A percentile compares a stretch with the other conserved stretches of the same genome.
Evolutionary conservation across 805 yeast genomes (phyloP).

Genomic region (Tetrapisispora nanseiensis): DNA sequence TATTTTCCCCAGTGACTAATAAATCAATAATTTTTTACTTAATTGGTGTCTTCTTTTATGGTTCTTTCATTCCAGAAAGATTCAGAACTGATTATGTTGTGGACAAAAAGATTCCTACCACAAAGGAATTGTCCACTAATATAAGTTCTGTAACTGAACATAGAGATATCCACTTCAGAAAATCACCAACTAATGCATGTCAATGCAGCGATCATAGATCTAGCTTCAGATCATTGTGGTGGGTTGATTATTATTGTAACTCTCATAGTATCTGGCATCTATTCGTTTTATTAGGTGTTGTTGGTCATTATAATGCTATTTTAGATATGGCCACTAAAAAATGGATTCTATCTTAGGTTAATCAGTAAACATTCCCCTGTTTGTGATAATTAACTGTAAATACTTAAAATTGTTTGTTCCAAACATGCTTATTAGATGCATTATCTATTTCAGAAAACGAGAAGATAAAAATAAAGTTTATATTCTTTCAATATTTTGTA

Average conservation of each 20-base stretch:
- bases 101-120: slow-evolving; percentile 36
- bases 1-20: slow-evolving; percentile 54
- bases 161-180: slow-evolving; percentile 33
- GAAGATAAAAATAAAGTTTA: no score
- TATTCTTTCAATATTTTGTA: not conserved
- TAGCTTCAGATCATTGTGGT: slow-evolving; percentile 54
- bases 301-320: slow-evolving; percentile 78
- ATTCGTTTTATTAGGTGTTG: slow-evolving; percentile 79
- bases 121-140: slow-evolving; percentile 22
- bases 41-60: slow-evolving; percentile 79
- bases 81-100: slow-evolving; percentile 63
- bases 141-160: slow-evolving; percentile 26
- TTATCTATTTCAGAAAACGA: no score
- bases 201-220: slow-evolving; percentile 23
- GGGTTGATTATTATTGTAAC: slow-evolving; percentile 66
- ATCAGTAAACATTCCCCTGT: no score
- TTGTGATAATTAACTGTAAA: no score
- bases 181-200: slow-evolving; percentile 28
- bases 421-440: not conserved
- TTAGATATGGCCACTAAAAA: slow-evolving; percentile 53
- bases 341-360: slow-evolving; percentile 12
- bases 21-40: slow-evolving; percentile 68
- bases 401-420: not conserved
- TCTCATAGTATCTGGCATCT: slow-evolving; percentile 94
- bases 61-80: slow-evolving; percentile 80